These are phyloP conservation scores for Ceratobasidium sp. DNA, from an alignment of 1,284 basidiomycete species.

Conservation along the genomic window DNA sequence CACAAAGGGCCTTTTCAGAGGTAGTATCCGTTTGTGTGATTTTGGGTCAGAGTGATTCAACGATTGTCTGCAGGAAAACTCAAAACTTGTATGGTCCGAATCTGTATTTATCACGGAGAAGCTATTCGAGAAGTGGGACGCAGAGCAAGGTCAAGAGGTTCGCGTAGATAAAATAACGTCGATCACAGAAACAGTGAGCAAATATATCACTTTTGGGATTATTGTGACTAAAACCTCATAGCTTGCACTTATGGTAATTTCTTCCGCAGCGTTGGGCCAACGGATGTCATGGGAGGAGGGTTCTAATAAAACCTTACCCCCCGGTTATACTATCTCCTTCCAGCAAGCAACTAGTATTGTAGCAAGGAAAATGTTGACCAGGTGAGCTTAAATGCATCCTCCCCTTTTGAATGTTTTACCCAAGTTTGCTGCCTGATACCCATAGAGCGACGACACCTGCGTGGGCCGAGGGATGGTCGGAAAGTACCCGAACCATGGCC, in stretches of 20 bases:
- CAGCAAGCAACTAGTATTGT: slow-evolving; percentile 8
- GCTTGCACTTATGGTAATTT: slow-evolving; percentile 37
- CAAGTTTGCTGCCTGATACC: not conserved
- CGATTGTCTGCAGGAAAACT: slow-evolving; percentile 27
- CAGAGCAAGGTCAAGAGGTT: not conserved
- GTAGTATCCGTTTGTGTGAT: not conserved
- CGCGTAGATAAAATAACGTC: not conserved
- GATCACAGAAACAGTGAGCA: slow-evolving; percentile 23
- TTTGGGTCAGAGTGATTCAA: not conserved
- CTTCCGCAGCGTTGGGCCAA: slow-evolving; percentile 29
- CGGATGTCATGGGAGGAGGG: slow-evolving; percentile 25
- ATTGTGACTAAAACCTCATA: not conserved
- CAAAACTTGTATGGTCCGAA: slow-evolving; percentile 32
- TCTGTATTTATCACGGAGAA: slow-evolving; percentile 9
- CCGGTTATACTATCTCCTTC: slow-evolving; percentile 25
- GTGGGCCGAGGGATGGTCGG: not conserved
- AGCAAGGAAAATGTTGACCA: not conserved
- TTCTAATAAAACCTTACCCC: not conserved
- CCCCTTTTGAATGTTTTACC: too few species aligned
- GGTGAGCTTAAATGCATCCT: too few species aligned
- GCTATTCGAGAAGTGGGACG: slow-evolving; percentile 20
- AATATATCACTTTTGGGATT: not conserved
- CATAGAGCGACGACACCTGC: not conserved
- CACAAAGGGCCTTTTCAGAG: slow-evolving; percentile 45
- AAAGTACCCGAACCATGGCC: slow-evolving; percentile 2